Percentiles rank a stretch among this genome's conserved stretches.
Conservation (phyloP, 192 early-diverging fungal species). For the Glomus cerebriforme region DNA sequence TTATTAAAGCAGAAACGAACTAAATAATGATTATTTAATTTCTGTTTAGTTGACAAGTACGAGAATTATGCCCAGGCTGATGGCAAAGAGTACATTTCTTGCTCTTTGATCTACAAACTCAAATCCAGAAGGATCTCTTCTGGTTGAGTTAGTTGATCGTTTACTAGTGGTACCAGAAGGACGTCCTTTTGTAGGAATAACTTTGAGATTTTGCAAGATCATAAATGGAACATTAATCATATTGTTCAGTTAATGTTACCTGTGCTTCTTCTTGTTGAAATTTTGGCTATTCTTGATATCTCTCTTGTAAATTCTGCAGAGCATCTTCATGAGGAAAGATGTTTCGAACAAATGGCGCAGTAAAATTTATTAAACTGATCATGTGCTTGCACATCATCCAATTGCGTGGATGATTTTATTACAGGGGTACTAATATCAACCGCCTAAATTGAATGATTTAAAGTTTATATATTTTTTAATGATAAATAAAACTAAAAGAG, state of each 20-base stretch:
- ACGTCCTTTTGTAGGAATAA: not conserved
- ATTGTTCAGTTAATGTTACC: not conserved
- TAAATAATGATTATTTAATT: no score
- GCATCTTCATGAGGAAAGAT: not conserved
- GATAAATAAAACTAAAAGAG: no score
- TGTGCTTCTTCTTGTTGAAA: not conserved
- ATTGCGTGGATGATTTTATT: no score
- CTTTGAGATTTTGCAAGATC: not conserved
- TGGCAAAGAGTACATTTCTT: not conserved
- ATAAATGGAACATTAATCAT: slow-evolving; percentile 1
- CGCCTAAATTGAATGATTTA: no score
- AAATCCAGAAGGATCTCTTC: not conserved
- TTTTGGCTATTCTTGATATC: slow-evolving; percentile 6
- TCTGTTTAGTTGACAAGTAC: not conserved
- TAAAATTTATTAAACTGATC: no score
- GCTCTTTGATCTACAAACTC: not conserved
- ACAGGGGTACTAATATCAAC: no score
- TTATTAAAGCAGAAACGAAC: no score
- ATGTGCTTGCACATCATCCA: no score
- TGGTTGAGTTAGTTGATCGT: not conserved
- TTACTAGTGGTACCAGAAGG: not conserved
- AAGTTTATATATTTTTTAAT: no score
- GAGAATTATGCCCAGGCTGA: not conserved
- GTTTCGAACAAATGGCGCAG: no score
- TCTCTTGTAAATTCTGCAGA: not conserved